A percentile compares a stretch with the other conserved stretches of the same genome.
phyloP scores from a whole-genome alignment of 306 rosid genomes.

The Gleditsia sinensis region DNA sequence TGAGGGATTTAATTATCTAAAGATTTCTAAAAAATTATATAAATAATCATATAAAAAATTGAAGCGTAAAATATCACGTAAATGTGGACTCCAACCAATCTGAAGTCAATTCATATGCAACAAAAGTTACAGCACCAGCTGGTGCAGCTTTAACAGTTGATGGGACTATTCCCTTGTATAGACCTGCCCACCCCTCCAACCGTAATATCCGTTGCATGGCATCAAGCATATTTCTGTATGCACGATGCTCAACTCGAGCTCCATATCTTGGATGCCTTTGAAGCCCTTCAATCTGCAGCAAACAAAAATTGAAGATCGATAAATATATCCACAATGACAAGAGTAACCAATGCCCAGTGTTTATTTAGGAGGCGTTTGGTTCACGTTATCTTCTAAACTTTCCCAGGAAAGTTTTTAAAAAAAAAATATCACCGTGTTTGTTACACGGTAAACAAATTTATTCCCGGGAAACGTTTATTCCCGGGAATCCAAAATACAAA shows the following conservation, averaged over 20 bases:
- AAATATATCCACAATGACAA: not conserved
- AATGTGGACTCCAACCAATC: slow-evolving; percentile 71
- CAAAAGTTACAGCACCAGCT: slow-evolving; percentile 92
- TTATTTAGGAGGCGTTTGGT: too few species aligned
- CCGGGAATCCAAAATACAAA: too few species aligned
- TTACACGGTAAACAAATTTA: too few species aligned
- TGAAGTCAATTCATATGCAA: slow-evolving; percentile 76
- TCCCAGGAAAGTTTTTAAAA: too few species aligned
- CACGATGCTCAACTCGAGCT: slow-evolving; percentile 73
- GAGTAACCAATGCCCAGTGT: not conserved
- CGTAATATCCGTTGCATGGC: slow-evolving; percentile 63
- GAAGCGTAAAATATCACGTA: slow-evolving; percentile 39
- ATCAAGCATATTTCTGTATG: slow-evolving; percentile 75
- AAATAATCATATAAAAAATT: slow-evolving; percentile 4
- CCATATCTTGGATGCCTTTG: slow-evolving; percentile 93
- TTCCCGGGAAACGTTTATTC: too few species aligned
- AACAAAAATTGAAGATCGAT: slow-evolving; percentile 22
- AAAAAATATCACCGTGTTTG: too few species aligned
- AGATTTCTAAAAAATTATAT: slow-evolving; percentile 30
- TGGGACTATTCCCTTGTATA: slow-evolving; percentile 88
- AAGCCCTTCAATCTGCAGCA: slow-evolving; percentile 79
- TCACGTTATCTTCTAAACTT: too few species aligned
- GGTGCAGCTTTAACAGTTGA: slow-evolving; percentile 94
- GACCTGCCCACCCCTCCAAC: slow-evolving; percentile 84
- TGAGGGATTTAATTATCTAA: slow-evolving; percentile 25